These are phyloP conservation scores for Rhynchospora tenuis DNA, from an alignment of 176 grass and related monocot genomes.

Conservation along the genomic window DNA sequence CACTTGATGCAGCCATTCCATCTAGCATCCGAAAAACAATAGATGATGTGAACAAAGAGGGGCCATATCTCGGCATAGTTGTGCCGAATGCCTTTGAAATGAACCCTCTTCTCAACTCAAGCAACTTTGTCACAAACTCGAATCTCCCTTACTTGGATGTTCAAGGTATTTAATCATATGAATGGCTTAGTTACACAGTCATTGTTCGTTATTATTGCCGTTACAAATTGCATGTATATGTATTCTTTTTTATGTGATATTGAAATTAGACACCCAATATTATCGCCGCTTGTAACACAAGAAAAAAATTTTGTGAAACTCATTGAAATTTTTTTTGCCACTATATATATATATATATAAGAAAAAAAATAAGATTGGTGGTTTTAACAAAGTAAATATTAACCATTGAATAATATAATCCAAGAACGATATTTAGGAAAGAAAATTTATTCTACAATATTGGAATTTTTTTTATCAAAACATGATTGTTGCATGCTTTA, in stretches of 20 bases:
- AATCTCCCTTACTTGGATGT: conserved; percentile 46
- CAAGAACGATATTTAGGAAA: background rate
- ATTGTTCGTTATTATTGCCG: background rate
- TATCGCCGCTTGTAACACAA: background rate
- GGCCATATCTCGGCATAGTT: conserved; percentile 54
- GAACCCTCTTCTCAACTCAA: conserved; percentile 44
- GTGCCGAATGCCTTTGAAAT: conserved; percentile 79
- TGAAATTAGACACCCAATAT: background rate
- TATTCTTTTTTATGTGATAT: background rate
- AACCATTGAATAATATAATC: background rate
- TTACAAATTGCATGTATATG: background rate
- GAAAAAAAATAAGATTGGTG: too few relatives aligned
- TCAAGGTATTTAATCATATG: conserved; percentile 36
- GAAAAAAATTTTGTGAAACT: background rate
- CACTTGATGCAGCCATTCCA: conserved; percentile 9
- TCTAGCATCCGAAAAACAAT: background rate
- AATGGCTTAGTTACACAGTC: background rate
- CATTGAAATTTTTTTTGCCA: background rate
- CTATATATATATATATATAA: too few relatives aligned
- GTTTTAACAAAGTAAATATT: background rate
- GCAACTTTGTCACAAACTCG: conserved; percentile 13
- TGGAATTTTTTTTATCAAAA: too few relatives aligned
- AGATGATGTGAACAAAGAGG: conserved; percentile 21
- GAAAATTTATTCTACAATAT: background rate
- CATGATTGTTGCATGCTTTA: too few relatives aligned